Base-by-base conservation (phyloP, 164 flowering plant genomes). In the Piper longum region DNA sequence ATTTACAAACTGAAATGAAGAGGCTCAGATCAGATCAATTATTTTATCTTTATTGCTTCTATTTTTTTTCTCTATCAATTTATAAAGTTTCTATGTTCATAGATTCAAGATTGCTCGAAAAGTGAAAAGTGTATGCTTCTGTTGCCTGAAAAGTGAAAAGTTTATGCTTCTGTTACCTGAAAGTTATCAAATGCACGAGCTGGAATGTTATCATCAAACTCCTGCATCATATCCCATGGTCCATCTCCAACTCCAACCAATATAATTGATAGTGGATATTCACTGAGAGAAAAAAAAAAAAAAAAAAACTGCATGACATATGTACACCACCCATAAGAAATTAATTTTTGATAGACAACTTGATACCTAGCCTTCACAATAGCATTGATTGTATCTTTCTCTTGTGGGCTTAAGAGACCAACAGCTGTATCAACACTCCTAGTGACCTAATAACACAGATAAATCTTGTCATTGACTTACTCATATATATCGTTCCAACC, bases 171-270 rank as follows among this genome's bases (percentile, higher is more conserved):
- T 44, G 11, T 61, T 71, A 74, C 97, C 86, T 88, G 96, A 73
- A 91, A 86, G 77, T 91, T 91, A 72, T 91, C 98, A 65, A 91
- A 91, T 26, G 82, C 81, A 7, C 98, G 84, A 62, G 90, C 72
- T 54, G 98, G 96, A 56, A 91, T 88, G 70, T 91, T 87, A 67
- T 91, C 98, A 69, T 91, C 98, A 67, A 91, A 88, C 76, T 86
- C 85, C 65, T 66, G 77, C 98, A 91, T 91, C 88, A 83, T 85
- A 70, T 91, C 96, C 96, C 93, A 89, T 3, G 96, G 96, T 41
- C 96, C 96, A 80, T 89, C 96, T 61, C 96, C 96, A 68, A 91
- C 98, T 58, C 98, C 98, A 42, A 91, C 98, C 18, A 91, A 67
- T 42, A 91, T 70, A 63, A 91, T 91, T 16, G 98, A 88, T 72